Base-by-base conservation (phyloP, 2,329 filamentous ascomycete genomes). In the Exophiala alcalophila region DNA sequence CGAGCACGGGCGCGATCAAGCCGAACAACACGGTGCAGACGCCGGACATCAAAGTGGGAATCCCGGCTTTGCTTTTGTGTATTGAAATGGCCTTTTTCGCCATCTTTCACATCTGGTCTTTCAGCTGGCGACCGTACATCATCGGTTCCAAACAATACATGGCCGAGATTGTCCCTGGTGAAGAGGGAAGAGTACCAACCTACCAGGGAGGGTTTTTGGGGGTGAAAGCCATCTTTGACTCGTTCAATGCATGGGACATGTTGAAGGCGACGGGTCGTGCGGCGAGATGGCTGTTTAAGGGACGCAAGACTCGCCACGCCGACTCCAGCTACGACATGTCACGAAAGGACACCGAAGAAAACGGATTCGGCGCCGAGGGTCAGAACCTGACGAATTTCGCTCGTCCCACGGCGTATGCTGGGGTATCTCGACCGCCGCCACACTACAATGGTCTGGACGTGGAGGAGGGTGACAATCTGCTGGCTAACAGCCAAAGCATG, bases 71-170 rank as follows among this genome's bases (percentile, higher is more conserved):
- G 37, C 70, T 94, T 8, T 77, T 92, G 16, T 90, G 84, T 59
- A 70, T 92, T 27, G 88, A 94, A 65, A 94, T 94, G 88, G 79
- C 85, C 6, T 67, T 86, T 20, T 94, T 94, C 57, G 72, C 84
- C 12, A 59, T 89, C 30, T 65, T 94, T 39, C 88, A 94, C 62
- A 66, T 92, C 11, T 94, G 82, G 72, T 86, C 89, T 2, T 95
- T 92, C 59, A 77, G 85, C 1, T 92, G 83, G 72, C 73, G 74
- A 42, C 81, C 80, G 1, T 95, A 94, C 63, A 69, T 65, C 15
- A 64, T 65, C 19, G 67, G 70, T 14, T 72, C 66, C 36, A 56
- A 61, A 21, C 65, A 63, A n/a, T 73, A 68, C 72, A 74, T 28
- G 56, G 62, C 38, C 61, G 72, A 37, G 68, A 65, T 36, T 61